Evolutionary conservation across 225 moss, liverwort and hornwort genomes (phyloP).

Genomic region (Lunularia cruciata): DNA sequence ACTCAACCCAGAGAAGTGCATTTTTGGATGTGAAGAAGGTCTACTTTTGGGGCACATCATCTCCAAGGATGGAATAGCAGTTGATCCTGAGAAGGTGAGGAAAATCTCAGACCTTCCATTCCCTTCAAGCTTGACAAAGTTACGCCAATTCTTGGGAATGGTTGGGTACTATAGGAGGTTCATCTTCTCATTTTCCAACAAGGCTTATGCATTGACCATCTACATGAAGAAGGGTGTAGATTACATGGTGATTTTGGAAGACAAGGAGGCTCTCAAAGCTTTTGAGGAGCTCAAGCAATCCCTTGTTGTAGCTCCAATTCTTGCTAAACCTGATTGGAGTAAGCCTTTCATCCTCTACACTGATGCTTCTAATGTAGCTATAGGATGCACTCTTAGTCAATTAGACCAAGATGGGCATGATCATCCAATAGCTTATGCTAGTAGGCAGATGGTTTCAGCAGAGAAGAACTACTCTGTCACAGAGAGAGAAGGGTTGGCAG

Average conservation of each 20-base stretch:
- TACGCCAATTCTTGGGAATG: conserved; percentile 5
- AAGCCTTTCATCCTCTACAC: not conserved
- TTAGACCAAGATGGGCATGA: not conserved
- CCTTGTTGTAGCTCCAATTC: not conserved
- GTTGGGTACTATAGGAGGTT: conserved; percentile 14
- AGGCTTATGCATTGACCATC: not conserved
- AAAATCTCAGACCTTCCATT: not conserved
- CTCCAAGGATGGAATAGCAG: not conserved
- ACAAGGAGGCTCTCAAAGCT: not conserved
- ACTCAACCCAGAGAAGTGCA: conserved; percentile 20
- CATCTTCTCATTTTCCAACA: not conserved
- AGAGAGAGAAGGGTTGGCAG: not conserved
- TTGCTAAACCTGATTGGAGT: conserved; percentile 1
- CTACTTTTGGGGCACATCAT: conserved; percentile 19
- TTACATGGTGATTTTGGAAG: not conserved
- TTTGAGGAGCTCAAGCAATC: not conserved
- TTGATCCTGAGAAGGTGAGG: conserved; percentile 7
- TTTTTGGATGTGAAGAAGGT: not conserved
- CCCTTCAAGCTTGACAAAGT: not conserved
- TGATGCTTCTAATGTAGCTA: not conserved
- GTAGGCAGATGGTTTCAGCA: conserved; percentile 6
- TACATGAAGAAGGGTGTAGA: conserved; percentile 12
- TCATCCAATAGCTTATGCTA: conserved; percentile 8
- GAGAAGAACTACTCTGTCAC: not conserved
- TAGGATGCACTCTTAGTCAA: conserved; percentile 13